Evolutionary conservation across 306 rosid genomes (phyloP).

Genomic region (Vigna nakashimae): DNA sequence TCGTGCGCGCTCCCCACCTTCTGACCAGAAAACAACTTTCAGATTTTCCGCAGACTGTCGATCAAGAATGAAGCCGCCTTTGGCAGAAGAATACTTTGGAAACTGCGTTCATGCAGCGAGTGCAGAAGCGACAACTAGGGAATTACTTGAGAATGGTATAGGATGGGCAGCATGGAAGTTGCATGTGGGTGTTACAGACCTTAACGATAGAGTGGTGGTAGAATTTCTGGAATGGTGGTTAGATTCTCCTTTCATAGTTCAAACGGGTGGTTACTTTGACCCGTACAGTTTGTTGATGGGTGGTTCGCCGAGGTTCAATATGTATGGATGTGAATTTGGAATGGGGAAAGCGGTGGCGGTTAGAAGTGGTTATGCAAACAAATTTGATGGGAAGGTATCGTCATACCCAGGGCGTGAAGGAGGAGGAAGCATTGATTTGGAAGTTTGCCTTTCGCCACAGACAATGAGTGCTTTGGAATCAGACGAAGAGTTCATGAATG

Average conservation of each 20-base stretch:
- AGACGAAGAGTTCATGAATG: constrained; percentile 44
- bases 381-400: constrained; percentile 2
- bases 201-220: constrained; percentile 8
- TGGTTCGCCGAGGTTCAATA: constrained; percentile 45
- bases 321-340: constrained; percentile 1
- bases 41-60: constrained; percentile 49
- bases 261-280: not conserved
- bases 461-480: constrained; percentile 58
- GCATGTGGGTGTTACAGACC: constrained; percentile 51
- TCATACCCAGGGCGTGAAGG: constrained; percentile 40
- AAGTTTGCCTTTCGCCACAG: constrained; percentile 51
- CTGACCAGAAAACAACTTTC: constrained; percentile 46
- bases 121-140: constrained; percentile 37
- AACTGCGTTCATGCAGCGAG: not conserved
- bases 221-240: constrained; percentile 39
- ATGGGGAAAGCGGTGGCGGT: not conserved
- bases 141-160: constrained; percentile 44
- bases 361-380: not conserved
- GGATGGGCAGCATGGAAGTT: constrained; percentile 75
- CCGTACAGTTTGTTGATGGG: constrained; percentile 45
- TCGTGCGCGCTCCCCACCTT: constrained; percentile 38
- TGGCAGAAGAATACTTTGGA: constrained; percentile 62
- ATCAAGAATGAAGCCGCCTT: constrained; percentile 57
- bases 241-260: constrained; percentile 38
- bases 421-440: constrained; percentile 72